These are phyloP conservation scores for Cladorrhinum sp. DNA, from an alignment of 2,329 filamentous ascomycete species.

Conservation along the genomic window DNA sequence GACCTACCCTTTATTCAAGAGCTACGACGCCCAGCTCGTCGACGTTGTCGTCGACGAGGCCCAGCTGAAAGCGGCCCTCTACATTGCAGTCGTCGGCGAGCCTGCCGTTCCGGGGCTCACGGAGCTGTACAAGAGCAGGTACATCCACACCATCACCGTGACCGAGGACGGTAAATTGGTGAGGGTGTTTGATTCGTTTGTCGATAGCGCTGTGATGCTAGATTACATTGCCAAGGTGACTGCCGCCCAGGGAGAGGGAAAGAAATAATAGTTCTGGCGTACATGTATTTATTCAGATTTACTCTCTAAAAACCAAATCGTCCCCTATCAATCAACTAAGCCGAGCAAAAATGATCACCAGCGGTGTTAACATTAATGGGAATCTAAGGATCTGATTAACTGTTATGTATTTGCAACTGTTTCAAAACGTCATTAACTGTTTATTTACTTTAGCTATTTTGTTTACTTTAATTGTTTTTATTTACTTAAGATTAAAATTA, in stretches of 20 bases:
- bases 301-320: too few species aligned
- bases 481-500: too few species aligned
- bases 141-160: conserved; percentile 7
- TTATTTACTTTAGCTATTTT: too few species aligned
- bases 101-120: not conserved
- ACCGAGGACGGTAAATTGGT: conserved; percentile 6
- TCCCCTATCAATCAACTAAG: too few species aligned
- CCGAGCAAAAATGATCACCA: too few species aligned
- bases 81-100: not conserved
- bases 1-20: not conserved
- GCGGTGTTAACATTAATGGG: too few species aligned
- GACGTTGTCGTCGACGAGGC: conserved; percentile 7
- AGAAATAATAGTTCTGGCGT: too few species aligned
- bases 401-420: too few species aligned
- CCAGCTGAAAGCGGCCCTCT: conserved; percentile 1
- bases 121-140: conserved; percentile 3
- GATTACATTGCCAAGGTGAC: conserved; percentile 1
- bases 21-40: not conserved
- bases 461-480: too few species aligned
- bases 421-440: too few species aligned
- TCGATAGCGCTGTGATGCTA: conserved; percentile 2
- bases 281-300: too few species aligned
- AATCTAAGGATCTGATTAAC: too few species aligned
- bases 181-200: conserved; percentile 5
- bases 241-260: conserved; percentile 1